Evolutionary conservation across 805 yeast species (phyloP).

Genomic region (Scheffersomyces stipitis): DNA sequence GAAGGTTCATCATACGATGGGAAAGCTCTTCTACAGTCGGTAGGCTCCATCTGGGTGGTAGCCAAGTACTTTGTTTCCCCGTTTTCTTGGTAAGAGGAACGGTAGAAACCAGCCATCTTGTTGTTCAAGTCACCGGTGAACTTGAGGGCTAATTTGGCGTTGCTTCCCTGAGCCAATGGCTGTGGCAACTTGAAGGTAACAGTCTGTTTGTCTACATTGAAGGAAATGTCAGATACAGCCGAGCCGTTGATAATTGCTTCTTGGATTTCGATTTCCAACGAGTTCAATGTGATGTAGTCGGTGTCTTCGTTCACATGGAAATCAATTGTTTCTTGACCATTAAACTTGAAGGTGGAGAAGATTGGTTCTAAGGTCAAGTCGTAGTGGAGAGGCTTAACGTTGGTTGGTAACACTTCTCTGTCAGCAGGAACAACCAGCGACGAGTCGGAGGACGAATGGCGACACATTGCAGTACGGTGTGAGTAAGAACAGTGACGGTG

Average conservation of each 20-base stretch:
- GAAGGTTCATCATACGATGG: conserved; percentile 87
- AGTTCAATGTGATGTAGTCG: conserved; percentile 53
- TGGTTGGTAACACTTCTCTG: conserved; percentile 44
- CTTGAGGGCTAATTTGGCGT: conserved; percentile 46
- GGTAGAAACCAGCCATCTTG: conserved; percentile 82
- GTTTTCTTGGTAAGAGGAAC: conserved; percentile 62
- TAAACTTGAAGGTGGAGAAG: conserved; percentile 57
- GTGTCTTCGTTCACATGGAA: conserved; percentile 51
- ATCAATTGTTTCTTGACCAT: conserved; percentile 55
- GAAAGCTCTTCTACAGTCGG: conserved; percentile 84
- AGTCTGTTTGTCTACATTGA: conserved; percentile 39
- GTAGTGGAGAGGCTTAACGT: conserved; percentile 43
- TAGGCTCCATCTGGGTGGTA: conserved; percentile 84
- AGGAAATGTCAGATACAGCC: conserved; percentile 20
- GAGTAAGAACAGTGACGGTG: conserved; percentile 2
- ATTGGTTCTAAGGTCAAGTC: conserved; percentile 41
- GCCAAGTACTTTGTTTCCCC: conserved; percentile 72
- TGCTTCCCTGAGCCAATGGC: conserved; percentile 32
- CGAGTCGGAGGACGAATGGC: conserved; percentile 3
- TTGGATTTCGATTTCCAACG: conserved; percentile 63
- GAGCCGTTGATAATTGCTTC: conserved; percentile 40
- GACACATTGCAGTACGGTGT: no score
- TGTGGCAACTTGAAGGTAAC: conserved; percentile 42
- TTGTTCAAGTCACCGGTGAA: conserved; percentile 68
- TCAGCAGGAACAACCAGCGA: conserved; percentile 14